phyloP scores from a whole-genome alignment of 1,284 basidiomycete genomes.

The Heterobasidion occidentale region DNA sequence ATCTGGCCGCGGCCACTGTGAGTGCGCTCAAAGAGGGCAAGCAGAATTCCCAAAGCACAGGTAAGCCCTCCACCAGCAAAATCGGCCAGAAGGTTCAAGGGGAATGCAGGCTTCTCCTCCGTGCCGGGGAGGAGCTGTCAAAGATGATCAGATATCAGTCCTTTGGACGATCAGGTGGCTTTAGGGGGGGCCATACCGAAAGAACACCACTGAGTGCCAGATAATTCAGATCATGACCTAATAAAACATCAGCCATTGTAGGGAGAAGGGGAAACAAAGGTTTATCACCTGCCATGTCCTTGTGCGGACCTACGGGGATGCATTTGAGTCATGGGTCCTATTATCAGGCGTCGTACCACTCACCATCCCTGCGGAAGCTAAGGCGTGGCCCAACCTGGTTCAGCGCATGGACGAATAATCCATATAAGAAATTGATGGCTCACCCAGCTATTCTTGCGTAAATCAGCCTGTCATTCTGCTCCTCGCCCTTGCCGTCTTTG shows the following conservation, averaged over 20 bases:
- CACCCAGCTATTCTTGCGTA: constrained; percentile 65
- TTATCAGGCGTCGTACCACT: background rate
- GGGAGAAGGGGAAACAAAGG: constrained; percentile 7
- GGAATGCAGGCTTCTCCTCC: constrained; percentile 59
- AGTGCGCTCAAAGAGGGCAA: constrained; percentile 65
- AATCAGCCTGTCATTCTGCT: constrained; percentile 51
- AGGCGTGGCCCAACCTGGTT: background rate
- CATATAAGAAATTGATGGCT: constrained; percentile 12
- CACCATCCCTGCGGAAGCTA: background rate
- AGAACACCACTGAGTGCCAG: constrained; percentile 76
- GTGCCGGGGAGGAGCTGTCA: constrained; percentile 62
- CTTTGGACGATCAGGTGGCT: background rate
- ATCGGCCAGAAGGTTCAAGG: constrained; percentile 72
- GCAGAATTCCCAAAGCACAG: constrained; percentile 67
- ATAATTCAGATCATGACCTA: constrained; percentile 83
- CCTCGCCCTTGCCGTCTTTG: constrained; percentile 24
- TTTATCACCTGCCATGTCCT: constrained; percentile 58
- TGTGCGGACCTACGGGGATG: constrained; percentile 41
- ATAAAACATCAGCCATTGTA: constrained; percentile 4
- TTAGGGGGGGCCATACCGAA: constrained; percentile 37
- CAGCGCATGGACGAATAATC: too few species aligned
- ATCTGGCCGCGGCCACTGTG: constrained; percentile 66
- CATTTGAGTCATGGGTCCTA: background rate
- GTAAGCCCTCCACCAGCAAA: constrained; percentile 78
- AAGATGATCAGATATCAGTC: background rate